Conservation (phyloP, 1,284 basidiomycete species). For the Dichomitus squalens region DNA sequence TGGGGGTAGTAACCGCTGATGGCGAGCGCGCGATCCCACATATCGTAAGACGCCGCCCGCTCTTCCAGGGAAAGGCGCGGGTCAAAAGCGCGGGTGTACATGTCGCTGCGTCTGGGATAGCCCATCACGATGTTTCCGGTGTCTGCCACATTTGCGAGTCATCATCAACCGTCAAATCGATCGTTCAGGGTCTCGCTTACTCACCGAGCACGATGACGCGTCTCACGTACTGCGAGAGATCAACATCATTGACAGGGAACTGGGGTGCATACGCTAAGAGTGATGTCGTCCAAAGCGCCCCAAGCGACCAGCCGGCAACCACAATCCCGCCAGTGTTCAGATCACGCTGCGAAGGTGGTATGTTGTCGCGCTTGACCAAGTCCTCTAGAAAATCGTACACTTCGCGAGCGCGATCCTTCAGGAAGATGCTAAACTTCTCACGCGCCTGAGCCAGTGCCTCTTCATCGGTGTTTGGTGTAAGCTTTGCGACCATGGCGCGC, state of each 20-base stretch:
- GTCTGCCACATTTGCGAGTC: not conserved
- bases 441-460: conserved; percentile 1
- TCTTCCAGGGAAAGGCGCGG: not conserved
- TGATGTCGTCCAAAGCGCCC: conserved; percentile 7
- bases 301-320: conserved; percentile 8
- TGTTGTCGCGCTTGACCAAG: conserved; percentile 20
- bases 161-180: too few relatives aligned
- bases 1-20: conserved; percentile 24
- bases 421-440: conserved; percentile 1
- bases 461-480: not conserved
- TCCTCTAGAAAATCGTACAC: conserved; percentile 28
- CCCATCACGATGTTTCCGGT: not conserved
- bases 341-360: conserved; percentile 12
- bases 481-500: conserved; percentile 12
- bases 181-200: too few relatives aligned
- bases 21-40: not conserved
- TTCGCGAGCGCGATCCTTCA: conserved; percentile 19
- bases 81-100: not conserved
- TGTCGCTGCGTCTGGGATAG: not conserved
- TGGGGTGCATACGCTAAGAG: conserved; percentile 26
- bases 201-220: conserved; percentile 29
- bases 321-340: conserved; percentile 2
- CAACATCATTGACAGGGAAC: conserved; percentile 15
- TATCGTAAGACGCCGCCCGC: not conserved
- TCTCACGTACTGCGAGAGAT: conserved; percentile 22